Evolutionary conservation across 345 rosid species (phyloP).

Genomic region (Eucalyptus cloeziana): DNA sequence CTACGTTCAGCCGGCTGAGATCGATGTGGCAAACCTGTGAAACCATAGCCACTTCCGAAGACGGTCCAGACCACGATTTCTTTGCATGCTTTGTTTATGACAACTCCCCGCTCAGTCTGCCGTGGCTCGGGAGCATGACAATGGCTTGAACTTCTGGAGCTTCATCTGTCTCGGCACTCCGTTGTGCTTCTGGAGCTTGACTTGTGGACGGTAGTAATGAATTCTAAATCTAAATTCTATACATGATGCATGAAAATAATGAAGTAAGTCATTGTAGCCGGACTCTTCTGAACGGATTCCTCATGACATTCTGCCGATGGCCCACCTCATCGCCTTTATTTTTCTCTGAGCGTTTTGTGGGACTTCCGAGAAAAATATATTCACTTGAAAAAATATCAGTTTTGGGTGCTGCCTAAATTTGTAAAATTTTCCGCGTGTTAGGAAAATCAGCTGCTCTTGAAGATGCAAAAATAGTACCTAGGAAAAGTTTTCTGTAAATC

Average conservation of each 20-base stretch:
- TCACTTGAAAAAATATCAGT: not conserved
- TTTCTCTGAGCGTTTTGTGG: not conserved
- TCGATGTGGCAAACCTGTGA: not conserved
- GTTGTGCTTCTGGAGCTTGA: not conserved
- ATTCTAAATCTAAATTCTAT: not conserved
- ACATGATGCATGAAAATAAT: not conserved
- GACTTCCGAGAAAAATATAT: not conserved
- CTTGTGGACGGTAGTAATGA: not conserved
- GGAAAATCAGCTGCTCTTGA: not conserved
- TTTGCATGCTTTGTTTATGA: not conserved
- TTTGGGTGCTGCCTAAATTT: not conserved
- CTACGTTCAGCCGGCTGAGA: accelerated
- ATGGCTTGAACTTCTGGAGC: not conserved
- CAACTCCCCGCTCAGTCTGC: accelerated
- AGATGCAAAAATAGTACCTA: not conserved
- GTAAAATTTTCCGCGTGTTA: not conserved
- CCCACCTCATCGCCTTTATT: not conserved
- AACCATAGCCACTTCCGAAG: not conserved
- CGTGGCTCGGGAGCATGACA: not conserved
- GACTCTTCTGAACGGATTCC: not conserved
- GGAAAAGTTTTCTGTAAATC: not conserved
- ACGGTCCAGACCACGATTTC: accelerated
- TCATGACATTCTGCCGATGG: not conserved
- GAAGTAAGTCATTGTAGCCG: not conserved
- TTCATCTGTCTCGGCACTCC: not conserved